Percentiles rank a stretch among this genome's conserved stretches.
phyloP scores from a whole-genome alignment of 371 early-diverging fungal species.

The Mortierella sp. region DNA sequence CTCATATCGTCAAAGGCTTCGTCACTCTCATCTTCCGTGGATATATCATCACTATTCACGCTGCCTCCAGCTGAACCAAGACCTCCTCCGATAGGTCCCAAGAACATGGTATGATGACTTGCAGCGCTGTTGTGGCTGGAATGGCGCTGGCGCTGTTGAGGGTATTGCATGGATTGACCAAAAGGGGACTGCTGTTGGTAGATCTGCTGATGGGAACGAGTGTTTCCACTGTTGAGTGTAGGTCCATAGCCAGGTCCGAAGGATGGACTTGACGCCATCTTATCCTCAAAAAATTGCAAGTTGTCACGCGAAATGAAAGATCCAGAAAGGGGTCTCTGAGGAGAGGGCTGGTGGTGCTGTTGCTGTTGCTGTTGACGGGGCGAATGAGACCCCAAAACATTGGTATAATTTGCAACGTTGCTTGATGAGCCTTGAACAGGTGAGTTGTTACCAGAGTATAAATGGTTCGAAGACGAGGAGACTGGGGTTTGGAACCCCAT shows the following conservation, averaged over 20 bases:
- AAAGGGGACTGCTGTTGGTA: constrained; percentile 31
- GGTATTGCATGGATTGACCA: constrained; percentile 33
- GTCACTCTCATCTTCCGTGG: constrained; percentile 53
- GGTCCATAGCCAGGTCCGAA: constrained; percentile 54
- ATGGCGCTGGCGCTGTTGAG: constrained; percentile 49
- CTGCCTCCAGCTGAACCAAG: constrained; percentile 35
- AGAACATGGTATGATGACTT: constrained; percentile 53
- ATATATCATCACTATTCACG: constrained; percentile 50
- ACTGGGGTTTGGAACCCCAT: constrained; percentile 33
- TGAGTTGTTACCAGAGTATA: constrained; percentile 44
- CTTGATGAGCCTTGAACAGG: constrained; percentile 38
- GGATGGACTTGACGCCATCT: constrained; percentile 24
- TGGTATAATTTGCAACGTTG: constrained; percentile 20
- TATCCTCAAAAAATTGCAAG: constrained; percentile 44
- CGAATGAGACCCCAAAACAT: constrained; percentile 20
- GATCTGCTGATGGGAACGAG: constrained; percentile 26
- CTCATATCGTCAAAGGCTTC: constrained; percentile 46
- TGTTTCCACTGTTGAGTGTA: constrained; percentile 38
- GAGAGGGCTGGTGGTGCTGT: constrained; percentile 40
- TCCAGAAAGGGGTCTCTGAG: constrained; percentile 36
- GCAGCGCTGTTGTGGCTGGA: constrained; percentile 46
- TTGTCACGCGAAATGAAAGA: constrained; percentile 31
- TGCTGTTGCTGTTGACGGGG: constrained; percentile 25
- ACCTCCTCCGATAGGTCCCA: constrained; percentile 44
- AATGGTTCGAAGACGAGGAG: constrained; percentile 20